Evolutionary conservation across 2,329 filamentous ascomycete genomes (phyloP).

Genomic region (Colletotrichum orchidophilum): DNA sequence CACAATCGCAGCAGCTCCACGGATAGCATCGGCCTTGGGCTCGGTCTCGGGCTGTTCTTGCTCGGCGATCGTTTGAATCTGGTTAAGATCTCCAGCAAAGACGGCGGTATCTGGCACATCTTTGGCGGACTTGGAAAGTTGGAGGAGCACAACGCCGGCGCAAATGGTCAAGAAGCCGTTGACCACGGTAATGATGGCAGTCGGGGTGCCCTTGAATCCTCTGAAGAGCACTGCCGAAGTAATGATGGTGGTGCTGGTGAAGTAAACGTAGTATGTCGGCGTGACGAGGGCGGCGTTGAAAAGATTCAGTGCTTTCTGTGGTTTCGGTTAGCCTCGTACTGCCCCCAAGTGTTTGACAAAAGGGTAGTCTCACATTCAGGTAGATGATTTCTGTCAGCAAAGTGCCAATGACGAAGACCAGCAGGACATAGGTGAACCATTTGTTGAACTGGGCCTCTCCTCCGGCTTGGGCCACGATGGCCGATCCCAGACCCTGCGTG

Average conservation of each 20-base stretch:
- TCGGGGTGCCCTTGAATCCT: slow-evolving; percentile 88
- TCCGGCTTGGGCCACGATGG: slow-evolving; percentile 85
- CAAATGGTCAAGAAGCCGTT: slow-evolving; percentile 96
- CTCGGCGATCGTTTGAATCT: slow-evolving; percentile 93
- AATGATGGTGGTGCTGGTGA: slow-evolving; percentile 94
- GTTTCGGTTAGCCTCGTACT: slow-evolving; percentile 43
- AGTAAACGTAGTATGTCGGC: slow-evolving; percentile 98
- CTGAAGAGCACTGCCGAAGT: slow-evolving; percentile 92
- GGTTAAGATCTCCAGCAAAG: slow-evolving; percentile 91
- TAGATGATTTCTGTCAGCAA: slow-evolving; percentile 94
- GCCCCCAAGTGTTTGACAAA: neutral
- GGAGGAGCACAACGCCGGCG: slow-evolving; percentile 87
- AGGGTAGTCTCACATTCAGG: slow-evolving; percentile 78
- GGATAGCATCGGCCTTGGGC: slow-evolving; percentile 94
- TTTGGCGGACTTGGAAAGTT: slow-evolving; percentile 98
- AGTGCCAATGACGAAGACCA: slow-evolving; percentile 91
- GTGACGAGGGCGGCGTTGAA: slow-evolving; percentile 98
- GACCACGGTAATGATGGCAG: slow-evolving; percentile 86
- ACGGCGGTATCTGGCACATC: slow-evolving; percentile 94
- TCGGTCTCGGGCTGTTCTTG: slow-evolving; percentile 97
- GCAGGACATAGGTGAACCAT: slow-evolving; percentile 93
- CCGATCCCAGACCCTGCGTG: slow-evolving; percentile 91
- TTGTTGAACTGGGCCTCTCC: slow-evolving; percentile 93
- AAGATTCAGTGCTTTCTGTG: slow-evolving; percentile 95
- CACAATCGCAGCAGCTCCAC: slow-evolving; percentile 88